Conservation (phyloP, 352 stramenopile species). For the Pythium guiyangense region DNA sequence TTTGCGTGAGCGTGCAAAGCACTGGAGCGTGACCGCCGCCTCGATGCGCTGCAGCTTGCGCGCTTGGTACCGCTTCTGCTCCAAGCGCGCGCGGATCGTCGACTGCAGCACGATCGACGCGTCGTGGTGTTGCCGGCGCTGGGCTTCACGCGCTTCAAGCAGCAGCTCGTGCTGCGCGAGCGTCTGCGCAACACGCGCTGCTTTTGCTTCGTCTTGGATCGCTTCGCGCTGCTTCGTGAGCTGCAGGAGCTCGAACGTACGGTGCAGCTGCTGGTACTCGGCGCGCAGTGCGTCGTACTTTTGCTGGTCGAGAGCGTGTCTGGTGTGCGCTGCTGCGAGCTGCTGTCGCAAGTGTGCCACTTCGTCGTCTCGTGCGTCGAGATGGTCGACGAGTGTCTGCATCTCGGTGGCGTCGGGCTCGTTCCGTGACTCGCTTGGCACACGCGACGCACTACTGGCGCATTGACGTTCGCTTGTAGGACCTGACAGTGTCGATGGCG, state of each 20-base stretch:
- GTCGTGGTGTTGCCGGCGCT: constrained; percentile 25
- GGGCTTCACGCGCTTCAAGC: constrained; percentile 29
- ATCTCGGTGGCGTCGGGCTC: not conserved
- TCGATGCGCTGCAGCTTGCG: constrained; percentile 36
- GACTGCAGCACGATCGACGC: constrained; percentile 65
- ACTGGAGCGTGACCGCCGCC: constrained; percentile 42
- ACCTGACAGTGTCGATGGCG: too few relatives aligned
- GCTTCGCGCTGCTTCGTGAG: constrained; percentile 35
- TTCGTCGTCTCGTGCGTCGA: constrained; percentile 13
- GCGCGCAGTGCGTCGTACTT: constrained; percentile 24
- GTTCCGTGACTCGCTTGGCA: not conserved
- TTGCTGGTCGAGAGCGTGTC: constrained; percentile 24
- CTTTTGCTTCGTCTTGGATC: constrained; percentile 35
- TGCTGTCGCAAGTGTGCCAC: constrained; percentile 10
- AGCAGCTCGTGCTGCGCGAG: constrained; percentile 34
- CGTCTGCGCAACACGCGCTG: constrained; percentile 32
- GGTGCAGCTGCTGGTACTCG: constrained; percentile 33
- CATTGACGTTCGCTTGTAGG: too few relatives aligned
- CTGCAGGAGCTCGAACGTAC: constrained; percentile 15
- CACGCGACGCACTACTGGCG: not conserved
- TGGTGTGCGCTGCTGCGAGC: constrained; percentile 15
- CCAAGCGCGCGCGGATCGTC: constrained; percentile 40
- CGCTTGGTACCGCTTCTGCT: constrained; percentile 61
- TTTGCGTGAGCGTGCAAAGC: constrained; percentile 17
- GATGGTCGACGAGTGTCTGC: not conserved